Percentiles rank a stretch among this genome's conserved stretches.
Evolutionary conservation across 106 monocot genomes (phyloP).

Genomic region (Chionographis japonica): DNA sequence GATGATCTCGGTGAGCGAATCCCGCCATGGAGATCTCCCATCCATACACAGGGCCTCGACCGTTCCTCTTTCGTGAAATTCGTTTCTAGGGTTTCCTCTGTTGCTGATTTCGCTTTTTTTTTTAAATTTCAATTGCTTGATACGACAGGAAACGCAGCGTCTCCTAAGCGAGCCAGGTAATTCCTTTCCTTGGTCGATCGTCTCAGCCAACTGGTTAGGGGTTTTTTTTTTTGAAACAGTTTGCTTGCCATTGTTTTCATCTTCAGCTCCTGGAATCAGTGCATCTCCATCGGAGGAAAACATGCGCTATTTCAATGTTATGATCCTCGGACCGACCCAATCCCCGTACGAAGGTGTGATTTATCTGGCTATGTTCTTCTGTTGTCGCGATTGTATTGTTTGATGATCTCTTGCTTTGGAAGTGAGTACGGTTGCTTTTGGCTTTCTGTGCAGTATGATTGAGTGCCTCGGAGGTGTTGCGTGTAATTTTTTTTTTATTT

Average conservation of each 20-base stretch:
- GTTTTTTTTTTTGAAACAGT: not conserved
- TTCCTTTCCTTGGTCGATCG: not conserved
- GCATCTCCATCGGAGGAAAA: constrained; percentile 98
- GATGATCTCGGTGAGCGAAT: not conserved
- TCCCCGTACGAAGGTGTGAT: constrained; percentile 97
- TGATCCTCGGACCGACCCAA: constrained; percentile 89
- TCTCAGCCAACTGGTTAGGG: not conserved
- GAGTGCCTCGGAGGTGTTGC: too few species aligned
- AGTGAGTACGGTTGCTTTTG: too few species aligned
- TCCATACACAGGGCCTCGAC: not conserved
- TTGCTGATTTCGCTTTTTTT: constrained; percentile 10
- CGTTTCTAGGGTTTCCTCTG: not conserved
- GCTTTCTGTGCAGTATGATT: too few species aligned
- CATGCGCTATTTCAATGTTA: constrained; percentile 95
- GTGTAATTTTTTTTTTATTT: too few species aligned
- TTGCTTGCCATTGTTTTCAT: constrained; percentile 4
- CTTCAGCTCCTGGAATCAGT: constrained; percentile 90
- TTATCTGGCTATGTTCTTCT: not conserved
- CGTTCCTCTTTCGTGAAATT: too few species aligned
- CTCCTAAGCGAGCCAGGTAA: constrained; percentile 96
- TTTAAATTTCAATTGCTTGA: not conserved
- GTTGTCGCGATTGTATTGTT: too few species aligned
- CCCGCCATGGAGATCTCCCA: too few species aligned
- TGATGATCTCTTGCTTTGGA: too few species aligned
- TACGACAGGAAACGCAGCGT: constrained; percentile 81